These are phyloP conservation scores for Globisporangium cederbergense DNA, from an alignment of 352 stramenopile genomes.

Conservation along the genomic window DNA sequence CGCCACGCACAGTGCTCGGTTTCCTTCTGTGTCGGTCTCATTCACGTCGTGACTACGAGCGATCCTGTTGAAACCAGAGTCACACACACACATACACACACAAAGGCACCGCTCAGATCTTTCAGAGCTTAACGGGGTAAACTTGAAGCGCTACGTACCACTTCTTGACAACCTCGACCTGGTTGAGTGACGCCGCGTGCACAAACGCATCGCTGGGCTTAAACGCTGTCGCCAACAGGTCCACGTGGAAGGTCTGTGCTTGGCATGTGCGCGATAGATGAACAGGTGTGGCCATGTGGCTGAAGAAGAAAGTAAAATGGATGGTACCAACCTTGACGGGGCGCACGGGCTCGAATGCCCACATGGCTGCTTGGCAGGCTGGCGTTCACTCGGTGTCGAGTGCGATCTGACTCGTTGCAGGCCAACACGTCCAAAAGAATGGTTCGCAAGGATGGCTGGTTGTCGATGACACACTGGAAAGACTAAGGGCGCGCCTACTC, in stretches of 20 bases:
- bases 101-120: neutral
- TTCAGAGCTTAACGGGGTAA: no score
- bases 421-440: neutral
- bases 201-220: constrained; percentile 55
- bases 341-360: constrained; percentile 13
- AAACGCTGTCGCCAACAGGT: constrained; percentile 32
- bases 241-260: constrained; percentile 34
- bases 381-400: neutral
- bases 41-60: constrained; percentile 42
- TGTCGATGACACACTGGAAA: neutral
- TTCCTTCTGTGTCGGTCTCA: constrained; percentile 44
- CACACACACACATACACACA: neutral
- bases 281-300: neutral
- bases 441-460: neutral
- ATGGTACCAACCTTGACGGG: neutral
- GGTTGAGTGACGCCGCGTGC: constrained; percentile 62
- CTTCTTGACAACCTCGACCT: constrained; percentile 51
- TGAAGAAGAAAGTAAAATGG: neutral
- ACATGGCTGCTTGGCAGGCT: constrained; percentile 8
- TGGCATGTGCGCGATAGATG: no score
- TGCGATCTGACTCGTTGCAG: neutral
- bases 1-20: constrained; percentile 41
- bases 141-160: constrained; percentile 24
- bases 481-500: neutral
- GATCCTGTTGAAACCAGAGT: constrained; percentile 32